phyloP scores from a whole-genome alignment of 176 grass and related monocot species.

The Rhipidocladum racemiflorum region DNA sequence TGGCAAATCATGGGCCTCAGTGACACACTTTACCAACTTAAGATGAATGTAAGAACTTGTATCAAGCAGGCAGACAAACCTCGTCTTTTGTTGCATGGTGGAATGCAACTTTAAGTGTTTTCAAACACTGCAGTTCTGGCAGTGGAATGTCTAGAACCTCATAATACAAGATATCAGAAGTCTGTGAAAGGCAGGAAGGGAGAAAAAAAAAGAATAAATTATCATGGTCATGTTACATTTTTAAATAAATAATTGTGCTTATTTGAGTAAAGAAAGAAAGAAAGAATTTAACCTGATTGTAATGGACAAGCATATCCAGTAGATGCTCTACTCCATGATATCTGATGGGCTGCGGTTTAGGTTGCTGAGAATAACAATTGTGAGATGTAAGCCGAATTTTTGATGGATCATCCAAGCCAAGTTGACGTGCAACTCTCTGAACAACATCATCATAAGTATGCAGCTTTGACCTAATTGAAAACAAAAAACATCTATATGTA shows the following conservation, averaged over 20 bases:
- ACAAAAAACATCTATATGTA: conserved; percentile 27
- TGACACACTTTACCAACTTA: conserved; percentile 23
- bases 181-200: conserved; percentile 45
- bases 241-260: not conserved
- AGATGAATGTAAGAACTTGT: conserved; percentile 27
- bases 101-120: conserved; percentile 99
- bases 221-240: not conserved
- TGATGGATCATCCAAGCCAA: conserved; percentile 81
- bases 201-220: not conserved
- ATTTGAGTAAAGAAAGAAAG: conserved; percentile 10
- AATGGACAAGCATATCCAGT: conserved; percentile 94
- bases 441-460: conserved; percentile 93
- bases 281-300: conserved; percentile 61
- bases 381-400: conserved; percentile 98
- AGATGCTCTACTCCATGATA: conserved; percentile 86
- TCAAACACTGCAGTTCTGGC: conserved; percentile 95
- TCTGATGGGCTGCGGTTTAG: conserved; percentile 93
- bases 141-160: conserved; percentile 93
- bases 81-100: conserved; percentile 96
- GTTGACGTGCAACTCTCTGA: conserved; percentile 73
- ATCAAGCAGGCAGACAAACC: conserved; percentile 39
- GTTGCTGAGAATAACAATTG: conserved; percentile 99
- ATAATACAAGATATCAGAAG: conserved; percentile 97
- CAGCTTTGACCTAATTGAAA: conserved; percentile 69
- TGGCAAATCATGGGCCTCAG: conserved; percentile 40